Evolutionary conservation across 305 asterid genomes (phyloP).

Genomic region (Fraxinus ornus): DNA sequence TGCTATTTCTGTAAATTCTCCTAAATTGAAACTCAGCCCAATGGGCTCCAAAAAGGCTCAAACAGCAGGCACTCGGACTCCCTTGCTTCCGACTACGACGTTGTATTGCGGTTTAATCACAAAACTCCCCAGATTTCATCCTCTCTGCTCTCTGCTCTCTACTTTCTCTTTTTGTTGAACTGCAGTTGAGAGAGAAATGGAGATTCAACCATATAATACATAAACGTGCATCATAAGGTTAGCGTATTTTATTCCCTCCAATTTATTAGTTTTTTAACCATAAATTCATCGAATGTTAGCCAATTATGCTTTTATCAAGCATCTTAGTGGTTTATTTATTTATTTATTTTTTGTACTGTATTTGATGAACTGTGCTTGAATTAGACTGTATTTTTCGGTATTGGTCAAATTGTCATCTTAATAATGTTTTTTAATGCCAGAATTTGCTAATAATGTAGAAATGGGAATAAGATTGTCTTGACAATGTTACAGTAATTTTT

Average conservation of each 20-base stretch:
- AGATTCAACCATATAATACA: constrained; percentile 13
- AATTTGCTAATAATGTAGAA: neutral
- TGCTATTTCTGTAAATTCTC: neutral
- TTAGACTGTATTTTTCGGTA: neutral
- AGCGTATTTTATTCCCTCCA: neutral
- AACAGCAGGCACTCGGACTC: neutral
- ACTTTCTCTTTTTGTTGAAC: neutral
- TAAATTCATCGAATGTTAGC: neutral
- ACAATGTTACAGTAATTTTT: neutral
- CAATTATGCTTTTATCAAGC: constrained; percentile 5
- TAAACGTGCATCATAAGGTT: constrained; percentile 20
- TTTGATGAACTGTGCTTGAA: neutral
- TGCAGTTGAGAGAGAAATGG: constrained; percentile 13
- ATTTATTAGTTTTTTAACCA: neutral
- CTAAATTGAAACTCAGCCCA: neutral
- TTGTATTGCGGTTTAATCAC: neutral
- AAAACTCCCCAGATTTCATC: constrained; percentile 12
- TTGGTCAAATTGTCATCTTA: neutral
- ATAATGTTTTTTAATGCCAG: neutral
- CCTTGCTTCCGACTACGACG: neutral
- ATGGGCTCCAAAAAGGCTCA: neutral
- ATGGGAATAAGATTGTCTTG: neutral
- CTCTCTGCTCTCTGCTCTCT: neutral
- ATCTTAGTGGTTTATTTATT: neutral
- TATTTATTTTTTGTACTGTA: neutral